Evolutionary conservation across 2,329 filamentous ascomycete species (phyloP).

Genomic region (Phaeosphaeriaceae sp.): DNA sequence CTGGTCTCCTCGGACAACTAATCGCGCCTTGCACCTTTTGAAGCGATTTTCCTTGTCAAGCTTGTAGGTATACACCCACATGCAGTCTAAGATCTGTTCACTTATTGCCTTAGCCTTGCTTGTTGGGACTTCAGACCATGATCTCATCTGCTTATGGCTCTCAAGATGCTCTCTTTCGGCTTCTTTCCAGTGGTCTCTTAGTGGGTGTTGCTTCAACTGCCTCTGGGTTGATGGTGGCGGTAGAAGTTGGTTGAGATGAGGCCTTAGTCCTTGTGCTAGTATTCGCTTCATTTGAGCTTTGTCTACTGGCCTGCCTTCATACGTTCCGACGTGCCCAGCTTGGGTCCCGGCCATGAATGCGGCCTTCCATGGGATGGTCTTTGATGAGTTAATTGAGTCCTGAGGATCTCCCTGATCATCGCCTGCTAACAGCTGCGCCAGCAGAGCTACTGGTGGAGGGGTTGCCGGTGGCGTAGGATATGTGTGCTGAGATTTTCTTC

Average conservation of each 20-base stretch:
- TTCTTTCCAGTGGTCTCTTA: neutral
- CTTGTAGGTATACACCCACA: conserved; percentile 4
- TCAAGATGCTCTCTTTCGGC: neutral
- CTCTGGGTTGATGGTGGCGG: neutral
- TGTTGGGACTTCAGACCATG: neutral
- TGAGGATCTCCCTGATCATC: neutral
- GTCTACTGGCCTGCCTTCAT: neutral
- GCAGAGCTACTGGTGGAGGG: neutral
- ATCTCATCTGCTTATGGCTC: neutral
- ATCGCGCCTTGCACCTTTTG: conserved; percentile 6
- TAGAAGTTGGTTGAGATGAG: neutral
- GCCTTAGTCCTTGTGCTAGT: neutral
- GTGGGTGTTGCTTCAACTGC: neutral
- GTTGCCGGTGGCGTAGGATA: too few species aligned
- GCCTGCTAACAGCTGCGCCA: neutral
- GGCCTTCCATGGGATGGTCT: neutral
- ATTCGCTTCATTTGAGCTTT: too few species aligned
- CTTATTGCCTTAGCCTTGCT: neutral
- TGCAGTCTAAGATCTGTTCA: neutral
- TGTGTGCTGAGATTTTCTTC: too few species aligned
- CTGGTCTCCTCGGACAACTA: conserved; percentile 1
- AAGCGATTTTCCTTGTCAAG: conserved; percentile 8
- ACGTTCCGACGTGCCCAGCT: neutral
- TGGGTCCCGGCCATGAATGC: neutral
- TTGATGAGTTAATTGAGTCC: neutral